Conservation (phyloP, 331 rosid genomes). For the Quercus tomentella region DNA sequence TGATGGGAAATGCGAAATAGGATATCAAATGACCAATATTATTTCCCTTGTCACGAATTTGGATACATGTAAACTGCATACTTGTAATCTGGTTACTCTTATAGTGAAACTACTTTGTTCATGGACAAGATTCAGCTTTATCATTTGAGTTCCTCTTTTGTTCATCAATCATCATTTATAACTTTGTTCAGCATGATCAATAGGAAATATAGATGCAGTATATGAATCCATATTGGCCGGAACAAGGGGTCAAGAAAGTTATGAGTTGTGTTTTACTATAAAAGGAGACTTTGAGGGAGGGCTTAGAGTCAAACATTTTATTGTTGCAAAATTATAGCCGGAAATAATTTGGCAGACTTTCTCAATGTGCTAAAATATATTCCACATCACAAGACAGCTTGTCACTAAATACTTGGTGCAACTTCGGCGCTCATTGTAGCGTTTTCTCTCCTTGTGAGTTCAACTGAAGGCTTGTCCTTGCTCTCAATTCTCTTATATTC, state of each 20-base stretch:
- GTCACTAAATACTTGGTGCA: too few species aligned
- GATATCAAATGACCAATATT: background rate
- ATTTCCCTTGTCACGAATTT: slow-evolving; percentile 2
- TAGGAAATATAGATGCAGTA: background rate
- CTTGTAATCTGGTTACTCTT: background rate
- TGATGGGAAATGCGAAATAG: slow-evolving; percentile 36
- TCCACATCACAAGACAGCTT: too few species aligned
- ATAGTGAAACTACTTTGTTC: background rate
- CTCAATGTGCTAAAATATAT: too few species aligned
- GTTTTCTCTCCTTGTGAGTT: too few species aligned
- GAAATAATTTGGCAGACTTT: too few species aligned
- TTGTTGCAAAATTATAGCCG: too few species aligned
- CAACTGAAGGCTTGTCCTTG: too few species aligned
- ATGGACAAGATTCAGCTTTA: background rate
- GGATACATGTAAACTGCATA: background rate
- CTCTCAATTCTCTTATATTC: too few species aligned
- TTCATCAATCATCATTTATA: background rate
- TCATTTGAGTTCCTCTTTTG: background rate
- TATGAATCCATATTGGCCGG: background rate
- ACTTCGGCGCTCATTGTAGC: too few species aligned
- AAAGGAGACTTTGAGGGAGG: background rate
- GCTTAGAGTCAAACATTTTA: too few species aligned
- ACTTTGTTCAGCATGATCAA: background rate
- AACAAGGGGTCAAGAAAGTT: background rate
- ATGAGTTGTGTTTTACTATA: background rate